Base-by-base conservation (phyloP, 1,139 yeast species). In the Pichia sp. region DNA sequence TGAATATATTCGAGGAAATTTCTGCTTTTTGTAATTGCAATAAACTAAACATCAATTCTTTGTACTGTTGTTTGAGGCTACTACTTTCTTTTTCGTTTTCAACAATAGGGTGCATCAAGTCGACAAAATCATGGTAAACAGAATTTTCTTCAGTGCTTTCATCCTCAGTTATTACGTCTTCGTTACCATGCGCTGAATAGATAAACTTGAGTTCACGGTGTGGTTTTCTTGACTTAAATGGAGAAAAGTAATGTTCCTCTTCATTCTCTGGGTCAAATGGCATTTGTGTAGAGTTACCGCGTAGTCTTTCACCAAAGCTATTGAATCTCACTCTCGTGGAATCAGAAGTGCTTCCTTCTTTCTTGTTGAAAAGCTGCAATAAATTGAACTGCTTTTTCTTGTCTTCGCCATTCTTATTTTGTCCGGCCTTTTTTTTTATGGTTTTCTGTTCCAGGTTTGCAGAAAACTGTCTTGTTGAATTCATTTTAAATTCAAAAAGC, bases 401-500 rank as follows among this genome's bases (percentile, higher is more conserved):
- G 11, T 47, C 40, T 8, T 40, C 36, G 13, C 26, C 42, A 13
- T 16, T 23, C 15, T 31, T 40, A 34, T 36, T 41, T 2, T 3
- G 15, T 6, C 11, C 16, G 5, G 8, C 8, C 5, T 29, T 34
- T 5, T 46, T 51, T 16, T 23, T 51, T 13, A 46, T 2, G 26
- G 26, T 51, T 29, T 53, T 52, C 8, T 45, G 50, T 4, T 55
- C 58, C 13, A 32, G 5, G 36, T 47, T 31, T 4, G 48, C 19
- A 2, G 56, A 56, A 49, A 59, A 90, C 54, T 95, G 74, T 47
- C 87, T 74, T 11, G 95, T 90, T 1, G 97, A 89, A 66, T 90
- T 90, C 96, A 90, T 90, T 59, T 84, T 87, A 67, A 77, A 87
- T 62, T 88, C 90, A 70, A 90, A 90, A 11, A 87, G 70, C 29